Evolutionary conservation across 441 rosid species (phyloP).

Genomic region (Daphne laureola): DNA sequence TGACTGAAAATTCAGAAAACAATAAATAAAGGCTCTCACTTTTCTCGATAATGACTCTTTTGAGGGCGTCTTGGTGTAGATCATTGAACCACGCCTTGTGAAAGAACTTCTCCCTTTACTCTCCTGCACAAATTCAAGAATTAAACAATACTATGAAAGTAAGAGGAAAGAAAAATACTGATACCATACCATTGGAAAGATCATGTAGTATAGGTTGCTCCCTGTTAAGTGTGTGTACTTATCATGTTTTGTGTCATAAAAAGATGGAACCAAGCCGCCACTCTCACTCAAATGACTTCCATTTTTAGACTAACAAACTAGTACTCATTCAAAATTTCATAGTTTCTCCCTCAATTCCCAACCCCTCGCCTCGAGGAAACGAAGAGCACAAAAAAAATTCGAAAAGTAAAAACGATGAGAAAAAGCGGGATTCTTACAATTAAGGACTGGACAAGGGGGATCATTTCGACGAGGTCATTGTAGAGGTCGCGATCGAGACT

Average conservation of each 20-base stretch:
- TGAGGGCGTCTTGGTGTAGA: constrained; percentile 91
- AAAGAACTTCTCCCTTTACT: constrained; percentile 68
- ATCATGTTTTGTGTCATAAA: too few relatives aligned
- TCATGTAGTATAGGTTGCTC: too few relatives aligned
- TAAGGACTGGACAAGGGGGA: constrained; percentile 83
- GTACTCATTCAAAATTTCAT: too few relatives aligned
- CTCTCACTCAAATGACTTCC: too few relatives aligned
- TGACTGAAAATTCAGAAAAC: too few relatives aligned
- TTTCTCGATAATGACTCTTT: constrained; percentile 54
- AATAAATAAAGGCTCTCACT: constrained; percentile 22
- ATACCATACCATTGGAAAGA: too few relatives aligned
- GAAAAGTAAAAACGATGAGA: not conserved
- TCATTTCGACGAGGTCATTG: constrained; percentile 80
- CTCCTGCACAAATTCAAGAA: constrained; percentile 31
- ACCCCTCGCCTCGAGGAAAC: constrained; percentile 2
- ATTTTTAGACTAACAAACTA: too few relatives aligned
- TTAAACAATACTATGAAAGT: not conserved
- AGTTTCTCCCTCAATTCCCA: not conserved
- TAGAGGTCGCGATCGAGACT: constrained; percentile 69
- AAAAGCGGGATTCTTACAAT: constrained; percentile 38
- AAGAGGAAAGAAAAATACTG: not conserved
- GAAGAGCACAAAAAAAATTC: not conserved
- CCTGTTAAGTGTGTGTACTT: too few relatives aligned
- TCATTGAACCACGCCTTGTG: constrained; percentile 74
- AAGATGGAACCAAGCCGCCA: too few relatives aligned